These are phyloP conservation scores for Fraxinus excelsior DNA, from an alignment of 257 asterid genomes.

Conservation along the genomic window DNA sequence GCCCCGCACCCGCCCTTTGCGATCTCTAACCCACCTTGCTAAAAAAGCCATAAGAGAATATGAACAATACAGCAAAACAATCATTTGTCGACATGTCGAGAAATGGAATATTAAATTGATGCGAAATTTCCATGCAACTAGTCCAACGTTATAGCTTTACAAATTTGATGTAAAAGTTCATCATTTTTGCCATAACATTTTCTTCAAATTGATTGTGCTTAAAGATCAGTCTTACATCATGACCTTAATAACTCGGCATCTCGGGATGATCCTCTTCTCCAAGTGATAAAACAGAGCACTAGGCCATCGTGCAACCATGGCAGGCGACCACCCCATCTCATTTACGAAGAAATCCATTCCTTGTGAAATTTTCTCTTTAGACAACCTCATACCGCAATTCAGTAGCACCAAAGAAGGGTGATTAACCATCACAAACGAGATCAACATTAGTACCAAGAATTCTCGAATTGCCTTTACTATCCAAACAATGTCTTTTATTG, in stretches of 20 bases:
- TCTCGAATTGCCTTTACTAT: neutral
- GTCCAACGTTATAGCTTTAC: too few species aligned
- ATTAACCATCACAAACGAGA: neutral
- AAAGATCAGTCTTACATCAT: neutral
- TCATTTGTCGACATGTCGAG: too few species aligned
- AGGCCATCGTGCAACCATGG: slow-evolving; percentile 2
- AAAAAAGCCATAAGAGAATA: too few species aligned
- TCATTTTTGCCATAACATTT: too few species aligned
- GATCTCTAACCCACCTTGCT: too few species aligned
- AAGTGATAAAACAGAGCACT: neutral
- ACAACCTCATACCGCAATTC: neutral
- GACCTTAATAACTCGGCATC: slow-evolving; percentile 4
- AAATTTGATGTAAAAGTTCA: neutral
- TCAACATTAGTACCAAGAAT: neutral
- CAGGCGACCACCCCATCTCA: slow-evolving; percentile 2
- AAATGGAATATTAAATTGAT: too few species aligned
- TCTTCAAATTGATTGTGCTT: neutral
- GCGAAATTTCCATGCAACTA: too few species aligned
- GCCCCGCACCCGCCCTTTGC: too few species aligned
- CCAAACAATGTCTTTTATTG: neutral
- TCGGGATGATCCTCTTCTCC: slow-evolving; percentile 21
- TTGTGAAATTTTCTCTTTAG: slow-evolving; percentile 3
- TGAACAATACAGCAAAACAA: too few species aligned
- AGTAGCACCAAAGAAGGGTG: neutral
- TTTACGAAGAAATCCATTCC: slow-evolving; percentile 14